Evolutionary conservation across 345 rosid species (phyloP).

Genomic region (Dimocarpus longan): DNA sequence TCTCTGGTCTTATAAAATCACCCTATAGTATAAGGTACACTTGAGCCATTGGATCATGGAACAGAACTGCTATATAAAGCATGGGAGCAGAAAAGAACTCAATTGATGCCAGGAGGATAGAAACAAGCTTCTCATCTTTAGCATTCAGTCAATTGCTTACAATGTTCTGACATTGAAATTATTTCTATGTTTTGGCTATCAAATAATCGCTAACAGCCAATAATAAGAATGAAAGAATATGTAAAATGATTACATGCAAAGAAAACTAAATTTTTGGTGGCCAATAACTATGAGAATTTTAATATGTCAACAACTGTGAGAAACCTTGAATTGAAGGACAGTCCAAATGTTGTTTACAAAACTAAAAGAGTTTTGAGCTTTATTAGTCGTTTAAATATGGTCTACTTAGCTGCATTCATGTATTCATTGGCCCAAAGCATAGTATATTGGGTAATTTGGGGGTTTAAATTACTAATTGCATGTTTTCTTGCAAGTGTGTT

Average conservation of each 20-base stretch:
- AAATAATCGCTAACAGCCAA: neutral
- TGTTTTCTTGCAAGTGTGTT: neutral
- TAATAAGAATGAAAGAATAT: neutral
- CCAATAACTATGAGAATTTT: neutral
- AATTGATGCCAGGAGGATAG: neutral
- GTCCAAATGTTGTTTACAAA: neutral
- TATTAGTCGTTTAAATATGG: neutral
- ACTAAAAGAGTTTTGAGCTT: neutral
- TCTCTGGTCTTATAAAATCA: neutral
- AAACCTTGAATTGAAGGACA: neutral
- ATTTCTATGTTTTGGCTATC: neutral
- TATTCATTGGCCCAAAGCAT: neutral
- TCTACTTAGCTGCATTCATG: neutral
- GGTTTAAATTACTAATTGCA: neutral
- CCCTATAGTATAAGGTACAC: neutral
- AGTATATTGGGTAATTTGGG: neutral
- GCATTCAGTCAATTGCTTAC: neutral
- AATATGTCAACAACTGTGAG: neutral
- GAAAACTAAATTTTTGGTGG: neutral
- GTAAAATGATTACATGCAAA: neutral
- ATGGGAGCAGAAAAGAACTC: neutral
- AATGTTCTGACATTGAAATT: neutral
- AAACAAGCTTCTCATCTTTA: neutral
- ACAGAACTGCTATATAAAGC: neutral
- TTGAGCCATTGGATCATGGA: neutral